Evolutionary conservation across 2,329 filamentous ascomycete genomes (phyloP).

Genomic region (Cercospora sp.): DNA sequence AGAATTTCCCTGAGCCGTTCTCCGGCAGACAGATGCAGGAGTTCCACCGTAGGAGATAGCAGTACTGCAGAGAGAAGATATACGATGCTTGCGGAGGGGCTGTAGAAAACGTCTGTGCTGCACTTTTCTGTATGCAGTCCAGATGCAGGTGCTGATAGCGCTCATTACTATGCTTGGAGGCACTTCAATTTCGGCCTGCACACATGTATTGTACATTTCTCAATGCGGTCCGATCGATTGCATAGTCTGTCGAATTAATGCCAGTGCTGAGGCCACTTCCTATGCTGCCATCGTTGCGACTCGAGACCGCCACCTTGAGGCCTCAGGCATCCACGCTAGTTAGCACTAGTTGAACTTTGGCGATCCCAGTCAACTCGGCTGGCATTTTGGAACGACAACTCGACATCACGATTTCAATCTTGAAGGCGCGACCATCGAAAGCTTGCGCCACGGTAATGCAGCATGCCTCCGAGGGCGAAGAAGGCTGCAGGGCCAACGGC

Average conservation of each 20-base stretch:
- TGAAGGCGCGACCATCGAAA: neutral
- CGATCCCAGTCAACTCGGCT: neutral
- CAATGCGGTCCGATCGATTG: neutral
- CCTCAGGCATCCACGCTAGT: conserved; percentile 4
- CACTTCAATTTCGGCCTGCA: neutral
- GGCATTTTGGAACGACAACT: conserved; percentile 3
- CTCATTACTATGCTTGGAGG: neutral
- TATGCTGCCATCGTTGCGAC: neutral
- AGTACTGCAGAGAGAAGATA: neutral
- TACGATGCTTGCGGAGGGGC: neutral
- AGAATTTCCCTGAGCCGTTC: neutral
- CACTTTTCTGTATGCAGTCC: neutral
- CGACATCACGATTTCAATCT: neutral
- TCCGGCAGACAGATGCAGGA: neutral
- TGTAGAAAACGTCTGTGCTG: neutral
- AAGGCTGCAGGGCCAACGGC: conserved; percentile 35
- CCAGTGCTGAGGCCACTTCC: neutral
- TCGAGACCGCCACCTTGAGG: neutral
- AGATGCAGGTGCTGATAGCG: neutral
- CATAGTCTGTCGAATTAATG: neutral
- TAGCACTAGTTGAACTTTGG: neutral
- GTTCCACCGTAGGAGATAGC: neutral
- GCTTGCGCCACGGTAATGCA: conserved; percentile 5
- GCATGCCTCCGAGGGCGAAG: conserved; percentile 39
- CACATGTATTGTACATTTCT: neutral